Evolutionary conservation across 805 yeast species (phyloP), one percentile per base, ranked within the genome.

Genomic region (Naumovozyma dairenensis): DNA sequence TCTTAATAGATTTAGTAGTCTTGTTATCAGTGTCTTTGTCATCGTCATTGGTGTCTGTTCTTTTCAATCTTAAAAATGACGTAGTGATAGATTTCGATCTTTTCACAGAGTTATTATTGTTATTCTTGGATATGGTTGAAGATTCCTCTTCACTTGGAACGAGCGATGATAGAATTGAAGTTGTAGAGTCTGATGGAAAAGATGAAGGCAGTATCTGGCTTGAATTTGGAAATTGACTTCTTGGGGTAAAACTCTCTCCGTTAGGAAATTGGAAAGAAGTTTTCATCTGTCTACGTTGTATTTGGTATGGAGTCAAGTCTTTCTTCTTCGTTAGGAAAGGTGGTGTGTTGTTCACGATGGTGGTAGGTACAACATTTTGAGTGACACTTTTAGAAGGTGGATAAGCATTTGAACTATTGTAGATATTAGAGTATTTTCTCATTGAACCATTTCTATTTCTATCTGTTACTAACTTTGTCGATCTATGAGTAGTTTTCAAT

Each of bases 161-260:
- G 18, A 13, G n/a, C 7, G 25, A 5, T 7, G 20, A 5, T 13
- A n/a, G 6, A 19, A n/a, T 20, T 20, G 7, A 19, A 12, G 4
- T 10, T 10, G 3, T 29, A 7, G 7, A 19, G 20, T 16, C 15
- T 4, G 18, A 13, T 29, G 16, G 9, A 4, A 8, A 4, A 8
- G 6, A 16, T 12, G 31, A 14, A 20, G 16, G 31, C 14, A 19
- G 13, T 7, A 19, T n/a, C 15, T 7, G 6, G 12, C 17, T 20
- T 17, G 4, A 6, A 19, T 21, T 15, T 18, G 16, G n/a, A 16
- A 16, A 10, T 32, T 33, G 22, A 16, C 34, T 43, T 28, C 48
- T 49, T 21, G 61, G 60, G 2, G 56, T 56, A 28, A 55, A 56
- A 25, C 33, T 44, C 28, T 56, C 61, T 19, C 61, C 61, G 38